Percentiles rank a stretch among this genome's conserved stretches.
These are phyloP conservation scores for Tulasnella sp. DNA, from an alignment of 768 basidiomycete genomes.

Conservation along the genomic window DNA sequence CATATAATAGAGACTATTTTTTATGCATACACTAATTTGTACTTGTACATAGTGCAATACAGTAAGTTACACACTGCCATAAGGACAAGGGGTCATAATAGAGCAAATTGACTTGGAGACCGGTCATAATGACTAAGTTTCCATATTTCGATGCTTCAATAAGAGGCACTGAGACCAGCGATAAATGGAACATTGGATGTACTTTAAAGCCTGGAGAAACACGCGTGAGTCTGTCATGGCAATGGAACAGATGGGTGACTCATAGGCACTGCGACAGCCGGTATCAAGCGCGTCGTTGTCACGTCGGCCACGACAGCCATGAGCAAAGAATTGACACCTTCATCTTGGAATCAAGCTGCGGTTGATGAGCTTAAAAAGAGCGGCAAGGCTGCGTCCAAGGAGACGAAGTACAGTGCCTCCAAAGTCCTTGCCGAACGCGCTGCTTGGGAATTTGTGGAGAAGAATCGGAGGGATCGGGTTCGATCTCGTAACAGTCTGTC, in stretches of 20 bases:
- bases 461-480: slow-evolving; percentile 20
- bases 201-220: slow-evolving; percentile 25
- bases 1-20: no score
- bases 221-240: slow-evolving; percentile 22
- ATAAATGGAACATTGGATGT: slow-evolving; percentile 34
- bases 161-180: slow-evolving; percentile 34
- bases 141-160: background rate
- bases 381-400: slow-evolving; percentile 7
- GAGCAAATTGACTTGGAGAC: no score
- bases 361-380: slow-evolving; percentile 21
- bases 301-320: background rate
- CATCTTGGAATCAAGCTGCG: slow-evolving; percentile 25
- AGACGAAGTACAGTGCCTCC: background rate
- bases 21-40: no score
- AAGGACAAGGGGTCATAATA: no score
- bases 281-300: background rate
- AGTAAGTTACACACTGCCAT: no score
- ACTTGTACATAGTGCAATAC: no score
- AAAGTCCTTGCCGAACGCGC: slow-evolving; percentile 27
- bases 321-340: slow-evolving; percentile 21
- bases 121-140: no score
- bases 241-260: background rate
- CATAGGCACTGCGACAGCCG: background rate
- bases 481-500: slow-evolving; percentile 20
- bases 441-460: slow-evolving; percentile 24